Conservation (phyloP, 345 rosid species). For the Gossypium sturtianum region DNA sequence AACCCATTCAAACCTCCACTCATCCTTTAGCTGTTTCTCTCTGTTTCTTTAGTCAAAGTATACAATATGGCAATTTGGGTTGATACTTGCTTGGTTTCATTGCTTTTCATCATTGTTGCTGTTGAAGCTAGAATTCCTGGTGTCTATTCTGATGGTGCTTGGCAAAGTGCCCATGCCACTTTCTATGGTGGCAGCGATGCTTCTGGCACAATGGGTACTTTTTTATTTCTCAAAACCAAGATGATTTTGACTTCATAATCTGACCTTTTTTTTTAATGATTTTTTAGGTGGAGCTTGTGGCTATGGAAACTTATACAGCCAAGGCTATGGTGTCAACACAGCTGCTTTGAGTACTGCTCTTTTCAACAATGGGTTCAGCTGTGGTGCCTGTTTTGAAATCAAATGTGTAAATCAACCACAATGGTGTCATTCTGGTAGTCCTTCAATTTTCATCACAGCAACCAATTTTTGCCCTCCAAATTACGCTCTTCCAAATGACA, state of each 20-base stretch:
- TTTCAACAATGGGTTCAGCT: conserved; percentile 56
- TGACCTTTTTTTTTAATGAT: neutral
- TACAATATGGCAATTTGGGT: conserved; percentile 18
- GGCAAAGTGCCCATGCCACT: conserved; percentile 92
- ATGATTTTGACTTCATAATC: neutral
- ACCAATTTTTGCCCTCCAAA: conserved; percentile 72
- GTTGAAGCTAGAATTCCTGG: conserved; percentile 56
- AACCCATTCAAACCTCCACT: neutral
- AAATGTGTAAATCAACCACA: conserved; percentile 46
- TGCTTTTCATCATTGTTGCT: conserved; percentile 20
- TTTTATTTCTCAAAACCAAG: neutral
- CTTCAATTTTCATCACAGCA: conserved; percentile 58
- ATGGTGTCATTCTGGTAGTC: conserved; percentile 64
- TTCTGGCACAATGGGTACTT: conserved; percentile 82
- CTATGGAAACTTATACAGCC: conserved; percentile 62
- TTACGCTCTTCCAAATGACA: conserved; percentile 44
- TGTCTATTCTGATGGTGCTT: conserved; percentile 43
- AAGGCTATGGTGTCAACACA: conserved; percentile 62
- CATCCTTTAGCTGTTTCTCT: neutral
- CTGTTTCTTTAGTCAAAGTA: neutral
- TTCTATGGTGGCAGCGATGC: conserved; percentile 90
- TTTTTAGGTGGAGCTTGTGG: conserved; percentile 62
- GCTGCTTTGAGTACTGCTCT: conserved; percentile 72
- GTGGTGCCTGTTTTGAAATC: conserved; percentile 58
- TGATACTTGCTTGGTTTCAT: conserved; percentile 6